A percentile compares a stretch with the other conserved stretches of the same genome.
Conservation (phyloP, 2,329 filamentous ascomycete genomes). For the Fusarium sp. region DNA sequence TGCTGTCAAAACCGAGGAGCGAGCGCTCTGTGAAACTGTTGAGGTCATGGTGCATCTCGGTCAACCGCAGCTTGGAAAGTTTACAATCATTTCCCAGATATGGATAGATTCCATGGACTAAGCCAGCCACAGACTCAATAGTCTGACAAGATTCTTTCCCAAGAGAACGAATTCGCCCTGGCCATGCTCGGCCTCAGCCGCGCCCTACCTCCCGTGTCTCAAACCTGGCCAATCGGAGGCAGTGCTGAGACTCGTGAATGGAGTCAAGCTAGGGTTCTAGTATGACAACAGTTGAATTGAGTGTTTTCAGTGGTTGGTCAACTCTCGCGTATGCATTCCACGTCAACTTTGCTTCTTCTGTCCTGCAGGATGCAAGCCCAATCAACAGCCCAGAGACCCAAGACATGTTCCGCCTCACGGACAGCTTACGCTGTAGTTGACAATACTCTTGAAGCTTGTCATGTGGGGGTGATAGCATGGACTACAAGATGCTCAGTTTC, state of each 20-base stretch:
- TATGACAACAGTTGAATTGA: neutral
- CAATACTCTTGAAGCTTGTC: too few species aligned
- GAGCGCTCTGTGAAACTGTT: neutral
- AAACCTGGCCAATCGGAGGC: neutral
- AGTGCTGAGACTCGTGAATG: neutral
- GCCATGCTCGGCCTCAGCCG: neutral
- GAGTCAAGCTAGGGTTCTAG: neutral
- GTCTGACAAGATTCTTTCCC: neutral
- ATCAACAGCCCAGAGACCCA: too few species aligned
- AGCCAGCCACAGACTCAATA: neutral
- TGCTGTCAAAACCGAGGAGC: neutral
- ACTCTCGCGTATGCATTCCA: neutral
- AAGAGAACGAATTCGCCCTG: neutral
- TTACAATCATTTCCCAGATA: too few species aligned
- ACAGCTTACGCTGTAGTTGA: too few species aligned
- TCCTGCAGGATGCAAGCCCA: too few species aligned
- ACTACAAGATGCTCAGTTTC: too few species aligned
- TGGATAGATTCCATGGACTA: too few species aligned
- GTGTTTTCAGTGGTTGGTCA: neutral
- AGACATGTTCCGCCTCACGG: too few species aligned
- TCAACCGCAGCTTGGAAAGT: too few species aligned
- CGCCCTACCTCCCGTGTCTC: slow-evolving; percentile 20
- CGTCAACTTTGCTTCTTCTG: neutral
- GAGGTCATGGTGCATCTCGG: neutral
- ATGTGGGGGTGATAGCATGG: too few species aligned